Conservation (phyloP, 106 monocot genomes). For the Xerophyta viscosa region DNA sequence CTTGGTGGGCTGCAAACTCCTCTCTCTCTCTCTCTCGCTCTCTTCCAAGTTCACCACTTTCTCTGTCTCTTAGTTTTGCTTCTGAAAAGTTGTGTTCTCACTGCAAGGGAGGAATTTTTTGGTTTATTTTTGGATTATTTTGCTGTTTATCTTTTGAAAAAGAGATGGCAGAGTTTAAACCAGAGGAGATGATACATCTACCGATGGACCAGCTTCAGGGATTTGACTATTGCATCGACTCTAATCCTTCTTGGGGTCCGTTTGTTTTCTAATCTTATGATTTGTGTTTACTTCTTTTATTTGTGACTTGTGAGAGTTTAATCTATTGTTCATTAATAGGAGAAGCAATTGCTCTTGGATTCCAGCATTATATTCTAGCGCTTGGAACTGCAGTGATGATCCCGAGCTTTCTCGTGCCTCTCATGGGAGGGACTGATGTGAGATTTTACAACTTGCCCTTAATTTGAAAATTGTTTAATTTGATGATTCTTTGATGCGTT, state of each 20-base stretch:
- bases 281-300: neutral
- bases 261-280: neutral
- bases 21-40: too few species aligned
- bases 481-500: neutral
- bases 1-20: too few species aligned
- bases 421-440: constrained; percentile 43
- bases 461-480: neutral
- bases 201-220: constrained; percentile 98
- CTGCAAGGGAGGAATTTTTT: neutral
- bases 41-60: too few species aligned
- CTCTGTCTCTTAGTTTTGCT: too few species aligned
- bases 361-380: constrained; percentile 87
- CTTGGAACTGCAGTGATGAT: constrained; percentile 96
- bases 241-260: constrained; percentile 88
- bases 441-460: constrained; percentile 8
- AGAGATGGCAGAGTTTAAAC: constrained; percentile 60
- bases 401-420: constrained; percentile 63
- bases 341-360: constrained; percentile 65
- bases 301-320: neutral
- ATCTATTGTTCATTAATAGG: constrained; percentile 17
- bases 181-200: constrained; percentile 69
- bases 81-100: too few species aligned
- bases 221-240: constrained; percentile 95
- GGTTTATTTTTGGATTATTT: neutral
- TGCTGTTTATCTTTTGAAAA: neutral